phyloP scores from a whole-genome alignment of 306 rosid species.

The Echinosophora koreensis region DNA sequence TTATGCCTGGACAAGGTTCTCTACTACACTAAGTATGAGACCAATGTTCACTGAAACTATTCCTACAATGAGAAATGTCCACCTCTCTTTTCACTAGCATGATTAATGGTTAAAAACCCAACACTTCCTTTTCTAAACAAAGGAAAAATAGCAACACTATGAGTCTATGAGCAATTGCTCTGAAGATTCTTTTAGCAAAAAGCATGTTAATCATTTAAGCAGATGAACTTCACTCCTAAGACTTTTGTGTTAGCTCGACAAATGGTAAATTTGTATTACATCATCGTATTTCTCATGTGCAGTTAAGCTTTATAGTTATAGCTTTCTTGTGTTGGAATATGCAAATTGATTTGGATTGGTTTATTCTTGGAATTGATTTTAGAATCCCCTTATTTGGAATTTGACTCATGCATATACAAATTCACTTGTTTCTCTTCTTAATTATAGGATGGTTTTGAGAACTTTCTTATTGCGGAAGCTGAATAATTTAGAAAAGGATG shows the following conservation, averaged over 20 bases:
- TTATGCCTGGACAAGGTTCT: constrained; percentile 97
- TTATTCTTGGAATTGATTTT: constrained; percentile 4
- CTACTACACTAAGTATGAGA: too few relatives aligned
- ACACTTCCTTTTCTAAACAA: too few relatives aligned
- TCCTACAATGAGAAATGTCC: too few relatives aligned
- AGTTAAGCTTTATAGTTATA: constrained; percentile 23
- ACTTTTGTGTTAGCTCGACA: not conserved
- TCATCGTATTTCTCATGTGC: constrained; percentile 16
- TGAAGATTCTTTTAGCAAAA: too few relatives aligned
- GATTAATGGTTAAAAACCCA: too few relatives aligned
- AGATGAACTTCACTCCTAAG: too few relatives aligned
- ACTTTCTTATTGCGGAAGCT: constrained; percentile 91
- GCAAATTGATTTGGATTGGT: constrained; percentile 34
- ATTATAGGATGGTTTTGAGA: constrained; percentile 90
- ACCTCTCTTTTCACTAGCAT: too few relatives aligned
- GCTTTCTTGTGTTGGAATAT: constrained; percentile 25
- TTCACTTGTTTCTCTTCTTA: constrained; percentile 40
- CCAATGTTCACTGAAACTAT: too few relatives aligned
- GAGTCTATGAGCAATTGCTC: too few relatives aligned
- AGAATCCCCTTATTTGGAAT: constrained; percentile 23
- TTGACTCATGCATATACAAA: constrained; percentile 26
- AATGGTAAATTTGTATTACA: constrained; percentile 22
- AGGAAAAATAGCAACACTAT: too few relatives aligned
- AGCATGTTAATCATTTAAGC: too few relatives aligned
- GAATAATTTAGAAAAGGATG: constrained; percentile 79